Evolutionary conservation across 345 rosid genomes (phyloP), one percentile per base, ranked within the genome.

Genomic region (Sisymbrium irio): DNA sequence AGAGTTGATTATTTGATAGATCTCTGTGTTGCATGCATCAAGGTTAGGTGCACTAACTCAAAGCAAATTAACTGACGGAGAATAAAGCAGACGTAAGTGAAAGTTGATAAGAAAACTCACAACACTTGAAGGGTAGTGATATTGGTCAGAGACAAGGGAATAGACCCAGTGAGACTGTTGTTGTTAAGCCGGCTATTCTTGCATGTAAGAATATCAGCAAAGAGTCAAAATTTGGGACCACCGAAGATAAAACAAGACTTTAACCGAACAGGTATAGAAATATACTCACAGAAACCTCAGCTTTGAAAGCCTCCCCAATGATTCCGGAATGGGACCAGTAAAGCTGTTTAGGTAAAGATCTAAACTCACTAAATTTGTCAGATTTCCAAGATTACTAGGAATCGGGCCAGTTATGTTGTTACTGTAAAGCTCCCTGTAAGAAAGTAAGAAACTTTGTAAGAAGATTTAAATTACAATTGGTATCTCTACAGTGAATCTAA

Each of bases 321-420:
- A 76, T 70, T 83, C 92, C 0, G 99, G 99, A 19, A 95, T 92
- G 59, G 91, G 96, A 78, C 99, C 99, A 19, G 82, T 78, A 79
- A 95, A 95, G 77, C 86, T 78, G 80, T 95, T 95, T 83, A 95
- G 75, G 87, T 95, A 95, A 68, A 95, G 98, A 88, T 95, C 99
- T 94, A 95, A 85, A 83, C 99, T 95, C 76, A 95, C 98, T 83
- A 95, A 81, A 85, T 75, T 92, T 62, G 98, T 95, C 79, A 95
- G 79, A 75, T 92, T 95, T 62, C 99, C 99, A 68, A 92, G 93
- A 78, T 95, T 96, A 76, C 86, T 86, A 58, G 99, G 99, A 75
- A 95, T 83, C 1, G 87, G 86, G 70, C 99, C 99, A 47, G 85
- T 88, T 70, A 92, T 84, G 78, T 90, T 95, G 74, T 95, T 95